These are phyloP conservation scores for Scutellaria barbata DNA, from an alignment of 257 asterid genomes.

Conservation along the genomic window DNA sequence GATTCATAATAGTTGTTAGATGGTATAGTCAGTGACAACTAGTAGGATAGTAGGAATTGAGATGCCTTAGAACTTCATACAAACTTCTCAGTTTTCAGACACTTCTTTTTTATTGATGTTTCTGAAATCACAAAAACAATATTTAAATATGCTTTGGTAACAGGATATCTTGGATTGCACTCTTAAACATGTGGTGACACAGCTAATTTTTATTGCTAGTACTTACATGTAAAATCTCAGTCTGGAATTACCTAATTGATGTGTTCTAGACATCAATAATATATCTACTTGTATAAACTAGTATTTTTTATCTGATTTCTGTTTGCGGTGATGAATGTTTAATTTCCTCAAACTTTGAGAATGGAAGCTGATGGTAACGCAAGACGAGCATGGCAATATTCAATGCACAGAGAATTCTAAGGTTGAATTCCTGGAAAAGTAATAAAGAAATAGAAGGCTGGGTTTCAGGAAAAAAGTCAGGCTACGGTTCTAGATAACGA, in stretches of 20 bases:
- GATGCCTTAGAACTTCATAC: too few species aligned
- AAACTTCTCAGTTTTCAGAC: background rate
- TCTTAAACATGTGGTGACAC: background rate
- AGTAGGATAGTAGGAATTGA: background rate
- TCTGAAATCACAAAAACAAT: background rate
- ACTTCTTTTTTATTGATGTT: background rate
- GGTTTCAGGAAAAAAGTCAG: background rate
- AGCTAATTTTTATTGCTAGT: background rate
- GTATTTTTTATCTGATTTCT: background rate
- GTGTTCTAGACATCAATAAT: background rate
- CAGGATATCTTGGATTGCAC: background rate
- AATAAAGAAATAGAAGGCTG: background rate
- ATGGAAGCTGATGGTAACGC: background rate
- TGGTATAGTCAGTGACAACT: background rate
- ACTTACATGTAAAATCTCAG: background rate
- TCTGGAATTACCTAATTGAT: background rate
- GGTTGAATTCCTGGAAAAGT: background rate
- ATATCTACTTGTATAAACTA: slow-evolving; percentile 10
- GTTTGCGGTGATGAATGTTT: background rate
- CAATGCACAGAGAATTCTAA: background rate
- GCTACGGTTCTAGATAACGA: background rate
- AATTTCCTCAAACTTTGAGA: background rate
- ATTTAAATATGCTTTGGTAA: background rate
- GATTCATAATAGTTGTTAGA: too few species aligned
- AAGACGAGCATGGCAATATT: background rate